Conservation (phyloP, 2,329 filamentous ascomycete species). For the Hypocrella siamensis region DNA sequence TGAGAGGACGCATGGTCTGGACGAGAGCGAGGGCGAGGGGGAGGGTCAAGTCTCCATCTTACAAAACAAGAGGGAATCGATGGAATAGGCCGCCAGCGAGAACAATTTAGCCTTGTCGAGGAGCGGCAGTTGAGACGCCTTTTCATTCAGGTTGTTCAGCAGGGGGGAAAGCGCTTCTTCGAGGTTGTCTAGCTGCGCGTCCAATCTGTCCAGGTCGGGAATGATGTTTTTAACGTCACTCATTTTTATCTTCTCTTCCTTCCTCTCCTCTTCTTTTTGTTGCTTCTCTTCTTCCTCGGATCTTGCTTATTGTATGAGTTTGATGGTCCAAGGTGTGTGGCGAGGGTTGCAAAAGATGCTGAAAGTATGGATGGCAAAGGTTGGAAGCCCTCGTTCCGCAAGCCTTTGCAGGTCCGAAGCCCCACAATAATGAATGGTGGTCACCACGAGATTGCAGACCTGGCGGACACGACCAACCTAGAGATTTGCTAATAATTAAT, state of each 20-base stretch:
- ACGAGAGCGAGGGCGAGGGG: not conserved
- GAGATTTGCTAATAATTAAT: too few species aligned
- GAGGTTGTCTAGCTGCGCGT: constrained; percentile 64
- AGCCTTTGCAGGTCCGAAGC: too few species aligned
- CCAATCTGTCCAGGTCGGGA: constrained; percentile 57
- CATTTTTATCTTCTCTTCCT: constrained; percentile 12
- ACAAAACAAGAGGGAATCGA: constrained; percentile 86
- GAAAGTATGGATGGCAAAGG: too few species aligned
- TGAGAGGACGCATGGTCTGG: not conserved
- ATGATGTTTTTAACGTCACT: constrained; percentile 37
- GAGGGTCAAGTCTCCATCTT: constrained; percentile 12
- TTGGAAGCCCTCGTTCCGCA: too few species aligned
- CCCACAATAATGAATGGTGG: too few species aligned
- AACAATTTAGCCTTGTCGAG: constrained; percentile 91
- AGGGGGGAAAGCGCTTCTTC: constrained; percentile 63
- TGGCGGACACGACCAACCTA: too few species aligned
- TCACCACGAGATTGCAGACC: too few species aligned
- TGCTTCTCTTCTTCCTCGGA: too few species aligned
- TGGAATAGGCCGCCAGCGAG: constrained; percentile 71
- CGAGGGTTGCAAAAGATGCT: too few species aligned
- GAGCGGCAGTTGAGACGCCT: constrained; percentile 68
- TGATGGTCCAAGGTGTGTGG: too few species aligned
- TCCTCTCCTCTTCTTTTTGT: not conserved
- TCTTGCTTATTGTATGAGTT: too few species aligned
- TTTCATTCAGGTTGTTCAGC: constrained; percentile 47